These are phyloP conservation scores for Coprinopsis cinerea DNA, from an alignment of 768 basidiomycete species.

Conservation along the genomic window DNA sequence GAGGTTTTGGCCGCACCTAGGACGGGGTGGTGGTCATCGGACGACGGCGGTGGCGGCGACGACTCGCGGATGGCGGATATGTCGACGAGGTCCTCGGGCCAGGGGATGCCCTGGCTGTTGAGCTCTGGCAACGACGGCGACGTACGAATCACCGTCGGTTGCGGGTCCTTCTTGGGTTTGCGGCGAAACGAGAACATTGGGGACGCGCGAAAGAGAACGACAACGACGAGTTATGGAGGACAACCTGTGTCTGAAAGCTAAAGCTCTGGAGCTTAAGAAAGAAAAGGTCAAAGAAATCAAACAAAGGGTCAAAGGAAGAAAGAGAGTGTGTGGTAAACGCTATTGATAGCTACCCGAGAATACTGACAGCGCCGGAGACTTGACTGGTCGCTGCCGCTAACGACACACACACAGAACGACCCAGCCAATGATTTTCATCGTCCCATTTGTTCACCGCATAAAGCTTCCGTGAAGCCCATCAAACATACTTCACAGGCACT, in stretches of 20 bases:
- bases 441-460: neutral
- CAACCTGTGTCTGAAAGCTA: too few relatives aligned
- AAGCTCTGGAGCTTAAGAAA: too few relatives aligned
- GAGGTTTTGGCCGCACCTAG: conserved; percentile 72
- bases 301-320: conserved; percentile 5
- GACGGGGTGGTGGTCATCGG: conserved; percentile 10
- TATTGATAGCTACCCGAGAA: neutral
- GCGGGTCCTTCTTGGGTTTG: conserved; percentile 51
- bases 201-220: conserved; percentile 13
- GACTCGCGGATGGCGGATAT: conserved; percentile 55
- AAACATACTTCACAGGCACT: neutral
- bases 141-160: conserved; percentile 49
- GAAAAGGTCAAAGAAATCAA: conserved; percentile 8
- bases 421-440: conserved; percentile 7
- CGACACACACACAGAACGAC: conserved; percentile 2
- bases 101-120: conserved; percentile 67
- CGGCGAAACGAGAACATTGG: conserved; percentile 74
- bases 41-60: too few relatives aligned
- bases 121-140: conserved; percentile 81
- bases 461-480: conserved; percentile 3
- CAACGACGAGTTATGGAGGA: too few relatives aligned
- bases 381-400: neutral
- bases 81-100: conserved; percentile 82
- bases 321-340: neutral
- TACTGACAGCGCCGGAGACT: neutral